Conservation (phyloP, 768 basidiomycete species). For the Boletellus ananiceps region DNA sequence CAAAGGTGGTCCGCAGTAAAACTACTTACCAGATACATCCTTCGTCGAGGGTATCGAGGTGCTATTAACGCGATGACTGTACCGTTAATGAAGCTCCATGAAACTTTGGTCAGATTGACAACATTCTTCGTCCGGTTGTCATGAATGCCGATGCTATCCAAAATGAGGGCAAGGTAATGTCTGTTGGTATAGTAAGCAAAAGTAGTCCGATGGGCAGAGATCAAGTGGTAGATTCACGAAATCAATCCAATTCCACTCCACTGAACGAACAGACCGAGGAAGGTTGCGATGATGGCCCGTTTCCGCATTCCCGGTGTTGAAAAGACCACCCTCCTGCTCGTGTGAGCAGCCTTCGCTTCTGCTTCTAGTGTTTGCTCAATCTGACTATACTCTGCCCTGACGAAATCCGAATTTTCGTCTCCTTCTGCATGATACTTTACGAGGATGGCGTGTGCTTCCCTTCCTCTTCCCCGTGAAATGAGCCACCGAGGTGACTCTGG, state of each 20-base stretch:
- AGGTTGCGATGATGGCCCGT: constrained; percentile 8
- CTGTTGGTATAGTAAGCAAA: neutral
- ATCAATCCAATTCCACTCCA: constrained; percentile 13
- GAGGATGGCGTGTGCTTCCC: constrained; percentile 45
- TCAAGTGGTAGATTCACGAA: neutral
- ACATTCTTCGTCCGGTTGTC: constrained; percentile 14
- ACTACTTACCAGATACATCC: constrained; percentile 5
- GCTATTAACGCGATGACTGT: neutral
- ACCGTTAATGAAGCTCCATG: constrained; percentile 8
- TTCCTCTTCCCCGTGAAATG: constrained; percentile 48
- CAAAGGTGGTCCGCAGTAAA: too few species aligned
- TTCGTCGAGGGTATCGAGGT: constrained; percentile 7
- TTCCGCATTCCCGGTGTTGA: constrained; percentile 12
- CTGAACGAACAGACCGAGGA: constrained; percentile 6
- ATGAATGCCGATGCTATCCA: constrained; percentile 16
- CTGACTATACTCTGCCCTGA: constrained; percentile 52
- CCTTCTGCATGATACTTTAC: constrained; percentile 60
- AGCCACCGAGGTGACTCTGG: constrained; percentile 67
- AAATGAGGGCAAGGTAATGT: constrained; percentile 8
- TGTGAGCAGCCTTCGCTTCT: constrained; percentile 5
- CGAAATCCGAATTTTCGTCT: constrained; percentile 46
- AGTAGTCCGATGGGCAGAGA: too few species aligned
- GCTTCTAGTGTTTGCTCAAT: constrained; percentile 50
- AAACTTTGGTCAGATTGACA: constrained; percentile 2
- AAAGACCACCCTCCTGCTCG: neutral